Percentiles rank a stretch among this genome's conserved stretches.
Conservation (phyloP, 2,329 filamentous ascomycete genomes). For the Didymella lethalis region DNA sequence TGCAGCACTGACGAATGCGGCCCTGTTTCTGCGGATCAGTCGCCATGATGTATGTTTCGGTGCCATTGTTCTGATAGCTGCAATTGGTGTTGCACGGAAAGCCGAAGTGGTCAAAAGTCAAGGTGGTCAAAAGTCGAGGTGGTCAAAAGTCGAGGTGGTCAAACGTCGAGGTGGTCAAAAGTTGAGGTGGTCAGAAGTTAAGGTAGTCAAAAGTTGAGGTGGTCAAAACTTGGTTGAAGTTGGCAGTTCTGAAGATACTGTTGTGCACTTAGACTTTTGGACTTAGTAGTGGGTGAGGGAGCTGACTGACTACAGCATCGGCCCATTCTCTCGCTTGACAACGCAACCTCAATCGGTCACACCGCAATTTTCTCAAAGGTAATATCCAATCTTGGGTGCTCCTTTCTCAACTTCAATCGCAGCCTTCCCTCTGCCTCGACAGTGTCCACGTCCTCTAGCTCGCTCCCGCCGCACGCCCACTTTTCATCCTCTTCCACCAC, state of each 20-base stretch:
- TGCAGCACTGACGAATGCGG: no score
- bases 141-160: no score
- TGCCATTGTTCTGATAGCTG: no score
- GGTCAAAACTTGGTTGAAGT: no score
- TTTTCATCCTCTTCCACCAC: slow-evolving; percentile 7
- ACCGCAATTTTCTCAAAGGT: slow-evolving; percentile 8
- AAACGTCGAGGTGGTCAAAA: no score
- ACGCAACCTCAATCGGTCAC: not conserved
- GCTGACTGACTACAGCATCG: not conserved
- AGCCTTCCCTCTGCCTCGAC: slow-evolving; percentile 13
- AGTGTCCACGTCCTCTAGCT: slow-evolving; percentile 13
- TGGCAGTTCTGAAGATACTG: no score
- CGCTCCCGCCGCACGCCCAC: slow-evolving; percentile 7
- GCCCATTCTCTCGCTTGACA: not conserved
- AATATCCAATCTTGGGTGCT: slow-evolving; percentile 2
- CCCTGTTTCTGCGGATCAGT: not conserved
- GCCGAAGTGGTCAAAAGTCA: no score
- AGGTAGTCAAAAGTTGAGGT: no score
- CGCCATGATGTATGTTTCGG: not conserved
- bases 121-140: no score
- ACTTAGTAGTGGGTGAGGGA: not conserved
- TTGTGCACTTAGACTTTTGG: no score
- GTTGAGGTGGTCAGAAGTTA: no score
- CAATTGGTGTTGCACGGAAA: no score
- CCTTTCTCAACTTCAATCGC: slow-evolving; percentile 5